Percentiles rank a stretch among this genome's conserved stretches.
Conservation (phyloP, 2,329 filamentous ascomycete species). For the Hortaea werneckii region DNA sequence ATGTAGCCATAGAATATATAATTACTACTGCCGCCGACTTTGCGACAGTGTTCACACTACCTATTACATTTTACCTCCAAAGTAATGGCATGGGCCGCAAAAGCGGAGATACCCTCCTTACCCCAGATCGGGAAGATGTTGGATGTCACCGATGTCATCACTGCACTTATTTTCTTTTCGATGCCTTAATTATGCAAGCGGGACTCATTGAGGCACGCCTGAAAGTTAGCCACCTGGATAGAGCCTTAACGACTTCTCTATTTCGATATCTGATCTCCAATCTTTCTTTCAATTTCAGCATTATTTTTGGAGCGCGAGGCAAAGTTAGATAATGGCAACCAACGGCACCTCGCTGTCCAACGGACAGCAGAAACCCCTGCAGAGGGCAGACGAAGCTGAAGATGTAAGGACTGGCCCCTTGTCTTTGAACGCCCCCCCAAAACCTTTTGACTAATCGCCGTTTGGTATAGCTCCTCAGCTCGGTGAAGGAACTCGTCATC, state of each 20-base stretch:
- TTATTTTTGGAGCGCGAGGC: background rate
- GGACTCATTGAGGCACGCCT: too few relatives aligned
- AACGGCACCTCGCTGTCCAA: conserved; percentile 13
- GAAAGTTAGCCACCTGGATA: too few relatives aligned
- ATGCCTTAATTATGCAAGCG: too few relatives aligned
- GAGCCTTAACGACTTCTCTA: too few relatives aligned
- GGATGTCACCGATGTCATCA: conserved; percentile 5
- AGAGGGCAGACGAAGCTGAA: conserved; percentile 26
- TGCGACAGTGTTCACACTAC: background rate
- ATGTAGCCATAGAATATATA: too few relatives aligned
- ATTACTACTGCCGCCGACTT: too few relatives aligned
- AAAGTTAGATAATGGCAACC: conserved; percentile 10
- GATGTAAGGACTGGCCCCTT: conserved; percentile 18
- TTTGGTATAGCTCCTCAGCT: conserved; percentile 50
- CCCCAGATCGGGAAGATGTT: background rate
- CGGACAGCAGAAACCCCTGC: conserved; percentile 9
- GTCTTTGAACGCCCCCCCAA: background rate
- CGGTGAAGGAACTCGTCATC: conserved; percentile 57
- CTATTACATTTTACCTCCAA: background rate
- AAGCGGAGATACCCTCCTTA: conserved; percentile 9
- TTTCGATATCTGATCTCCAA: too few relatives aligned
- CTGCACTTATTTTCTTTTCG: background rate
- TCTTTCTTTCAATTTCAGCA: too few relatives aligned
- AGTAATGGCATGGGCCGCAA: background rate
- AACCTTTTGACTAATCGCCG: too few relatives aligned